These are phyloP conservation scores for Pontederia crassipes DNA, from an alignment of 176 grass and related monocot genomes.

Conservation along the genomic window DNA sequence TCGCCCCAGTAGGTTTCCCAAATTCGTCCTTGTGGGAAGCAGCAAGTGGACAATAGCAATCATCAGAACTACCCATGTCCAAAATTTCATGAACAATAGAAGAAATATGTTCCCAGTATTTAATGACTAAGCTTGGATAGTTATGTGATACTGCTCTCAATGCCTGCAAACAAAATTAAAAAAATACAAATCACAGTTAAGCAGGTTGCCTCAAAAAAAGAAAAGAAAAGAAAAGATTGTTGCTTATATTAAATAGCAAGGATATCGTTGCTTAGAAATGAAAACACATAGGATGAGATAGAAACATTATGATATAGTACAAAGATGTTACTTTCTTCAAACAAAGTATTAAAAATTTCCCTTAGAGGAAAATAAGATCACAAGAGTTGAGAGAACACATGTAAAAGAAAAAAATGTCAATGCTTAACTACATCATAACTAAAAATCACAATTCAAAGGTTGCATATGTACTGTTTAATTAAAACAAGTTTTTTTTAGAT, in stretches of 20 bases:
- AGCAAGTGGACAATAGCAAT: conserved; percentile 32
- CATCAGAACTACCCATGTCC: conserved; percentile 36
- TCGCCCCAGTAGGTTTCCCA: conserved; percentile 29
- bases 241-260: background rate
- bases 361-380: too few species aligned
- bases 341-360: too few species aligned
- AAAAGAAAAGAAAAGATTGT: too few species aligned
- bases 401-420: too few species aligned
- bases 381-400: too few species aligned
- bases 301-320: too few species aligned
- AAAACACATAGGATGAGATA: too few species aligned
- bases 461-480: too few species aligned
- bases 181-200: background rate
- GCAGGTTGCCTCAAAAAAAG: background rate
- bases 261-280: background rate
- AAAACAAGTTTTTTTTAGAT: too few species aligned
- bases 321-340: too few species aligned
- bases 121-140: conserved; percentile 58
- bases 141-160: conserved; percentile 68
- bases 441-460: too few species aligned
- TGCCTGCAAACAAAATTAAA: conserved; percentile 34
- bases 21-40: conserved; percentile 50
- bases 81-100: conserved; percentile 43
- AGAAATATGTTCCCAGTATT: conserved; percentile 55
- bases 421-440: too few species aligned